Conservation (phyloP, 2,329 filamentous ascomycete genomes). For the Neofusicoccum cordaticola region DNA sequence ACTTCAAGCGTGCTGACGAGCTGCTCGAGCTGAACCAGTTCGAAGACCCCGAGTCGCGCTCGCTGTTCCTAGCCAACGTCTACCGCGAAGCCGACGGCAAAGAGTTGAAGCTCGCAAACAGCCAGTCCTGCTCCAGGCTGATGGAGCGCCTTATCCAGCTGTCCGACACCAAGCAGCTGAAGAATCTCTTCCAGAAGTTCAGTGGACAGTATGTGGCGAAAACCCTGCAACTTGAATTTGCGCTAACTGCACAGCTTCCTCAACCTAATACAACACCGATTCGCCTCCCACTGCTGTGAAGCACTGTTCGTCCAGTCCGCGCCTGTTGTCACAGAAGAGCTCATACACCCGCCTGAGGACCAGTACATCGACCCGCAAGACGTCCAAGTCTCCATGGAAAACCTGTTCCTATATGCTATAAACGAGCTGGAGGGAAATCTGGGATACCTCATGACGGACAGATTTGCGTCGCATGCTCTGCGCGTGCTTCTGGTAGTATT, state of each 20-base stretch:
- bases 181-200: constrained; percentile 82
- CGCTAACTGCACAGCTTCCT: constrained; percentile 58
- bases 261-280: constrained; percentile 88
- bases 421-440: constrained; percentile 86
- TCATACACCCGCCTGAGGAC: constrained; percentile 49
- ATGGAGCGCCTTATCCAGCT: constrained; percentile 88
- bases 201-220: constrained; percentile 61
- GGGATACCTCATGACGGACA: constrained; percentile 78
- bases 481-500: constrained; percentile 82
- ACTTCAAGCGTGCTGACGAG: constrained; percentile 87
- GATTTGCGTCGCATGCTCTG: constrained; percentile 86
- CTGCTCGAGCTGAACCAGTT: constrained; percentile 90
- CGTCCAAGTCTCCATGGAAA: constrained; percentile 69
- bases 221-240: constrained; percentile 4
- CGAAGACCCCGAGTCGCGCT: constrained; percentile 61
- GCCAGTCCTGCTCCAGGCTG: constrained; percentile 88
- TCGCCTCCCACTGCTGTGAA: constrained; percentile 96
- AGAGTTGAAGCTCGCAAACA: constrained; percentile 92
- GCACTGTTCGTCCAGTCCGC: constrained; percentile 84
- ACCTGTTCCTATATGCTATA: constrained; percentile 76
- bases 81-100: constrained; percentile 85
- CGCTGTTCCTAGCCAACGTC: constrained; percentile 67
- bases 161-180: constrained; percentile 76
- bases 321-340: constrained; percentile 71
- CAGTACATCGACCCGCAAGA: constrained; percentile 46